Percentiles rank a stretch among this genome's conserved stretches.
phyloP scores from a whole-genome alignment of 345 rosid genomes.

The Trapa incisa region DNA sequence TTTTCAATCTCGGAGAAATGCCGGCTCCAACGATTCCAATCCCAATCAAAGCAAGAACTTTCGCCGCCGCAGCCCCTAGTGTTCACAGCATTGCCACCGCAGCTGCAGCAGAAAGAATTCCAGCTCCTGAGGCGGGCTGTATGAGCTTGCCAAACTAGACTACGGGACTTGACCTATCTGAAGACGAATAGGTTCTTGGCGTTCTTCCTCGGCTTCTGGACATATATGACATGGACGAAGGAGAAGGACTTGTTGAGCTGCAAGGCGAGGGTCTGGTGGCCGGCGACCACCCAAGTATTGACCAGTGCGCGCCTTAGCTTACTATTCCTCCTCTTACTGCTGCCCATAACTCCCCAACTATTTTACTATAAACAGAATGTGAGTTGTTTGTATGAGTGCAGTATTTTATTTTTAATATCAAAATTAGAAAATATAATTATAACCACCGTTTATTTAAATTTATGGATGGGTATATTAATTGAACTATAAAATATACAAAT shows the following conservation, averaged over 20 bases:
- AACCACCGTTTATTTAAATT: too few species aligned
- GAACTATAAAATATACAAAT: too few species aligned
- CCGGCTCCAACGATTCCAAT: constrained; percentile 83
- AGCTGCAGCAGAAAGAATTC: constrained; percentile 19
- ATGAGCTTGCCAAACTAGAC: constrained; percentile 4
- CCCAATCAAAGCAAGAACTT: constrained; percentile 52
- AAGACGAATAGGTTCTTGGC: constrained; percentile 20
- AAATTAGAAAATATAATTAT: too few species aligned
- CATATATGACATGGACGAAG: constrained; percentile 18
- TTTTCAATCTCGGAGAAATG: constrained; percentile 75
- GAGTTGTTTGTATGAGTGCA: too few species aligned
- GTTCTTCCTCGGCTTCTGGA: constrained; percentile 11
- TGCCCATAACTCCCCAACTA: too few species aligned
- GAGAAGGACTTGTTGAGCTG: constrained; percentile 20
- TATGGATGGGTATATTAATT: too few species aligned
- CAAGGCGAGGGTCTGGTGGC: constrained; percentile 21
- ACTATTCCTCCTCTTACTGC: too few species aligned
- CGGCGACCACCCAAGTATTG: constrained; percentile 25
- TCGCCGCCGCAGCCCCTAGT: constrained; percentile 5
- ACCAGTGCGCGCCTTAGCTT: neutral
- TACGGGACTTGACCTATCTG: constrained; percentile 13
- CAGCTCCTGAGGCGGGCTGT: constrained; percentile 17
- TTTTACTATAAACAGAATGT: too few species aligned
- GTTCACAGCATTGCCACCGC: constrained; percentile 23
- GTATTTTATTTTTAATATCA: too few species aligned